Evolutionary conservation across 192 early-diverging fungal species (phyloP).

Genomic region (Rhizophagus sp.): DNA sequence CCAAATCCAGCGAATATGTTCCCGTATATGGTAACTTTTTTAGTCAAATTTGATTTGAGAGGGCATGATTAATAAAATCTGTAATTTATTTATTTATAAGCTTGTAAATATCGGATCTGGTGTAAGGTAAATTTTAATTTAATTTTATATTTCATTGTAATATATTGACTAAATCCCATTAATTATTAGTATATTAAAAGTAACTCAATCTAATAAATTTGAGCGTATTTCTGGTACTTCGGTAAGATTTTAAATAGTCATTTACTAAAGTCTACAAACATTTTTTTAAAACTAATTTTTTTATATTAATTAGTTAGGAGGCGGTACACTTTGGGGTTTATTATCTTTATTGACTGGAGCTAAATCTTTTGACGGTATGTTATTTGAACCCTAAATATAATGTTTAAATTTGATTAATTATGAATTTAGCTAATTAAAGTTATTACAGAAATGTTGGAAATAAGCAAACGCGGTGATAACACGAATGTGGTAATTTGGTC

Average conservation of each 20-base stretch:
- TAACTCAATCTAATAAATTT: conserved; percentile 81
- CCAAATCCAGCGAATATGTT: conserved; percentile 61
- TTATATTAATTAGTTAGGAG: conserved; percentile 66
- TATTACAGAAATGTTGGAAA: conserved; percentile 71
- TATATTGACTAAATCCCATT: neutral
- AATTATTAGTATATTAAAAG: conserved; percentile 78
- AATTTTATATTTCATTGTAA: neutral
- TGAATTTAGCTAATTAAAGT: neutral
- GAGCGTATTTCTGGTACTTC: conserved; percentile 89
- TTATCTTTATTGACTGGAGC: conserved; percentile 86
- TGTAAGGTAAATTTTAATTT: conserved; percentile 59
- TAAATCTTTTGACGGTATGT: conserved; percentile 78
- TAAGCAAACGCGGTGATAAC: conserved; percentile 90
- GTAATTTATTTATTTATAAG: conserved; percentile 33
- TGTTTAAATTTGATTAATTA: neutral
- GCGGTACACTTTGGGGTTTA: conserved; percentile 96
- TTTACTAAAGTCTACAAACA: neutral
- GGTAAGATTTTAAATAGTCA: conserved; percentile 34
- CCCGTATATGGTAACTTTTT: conserved; percentile 76
- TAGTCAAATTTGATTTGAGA: neutral
- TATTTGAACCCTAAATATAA: neutral
- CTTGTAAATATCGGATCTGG: conserved; percentile 98
- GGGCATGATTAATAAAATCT: neutral
- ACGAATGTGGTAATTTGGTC: conserved; percentile 60
- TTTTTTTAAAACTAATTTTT: neutral